Conservation (phyloP, 1,139 yeast species). For the Komagataea norvegica region DNA sequence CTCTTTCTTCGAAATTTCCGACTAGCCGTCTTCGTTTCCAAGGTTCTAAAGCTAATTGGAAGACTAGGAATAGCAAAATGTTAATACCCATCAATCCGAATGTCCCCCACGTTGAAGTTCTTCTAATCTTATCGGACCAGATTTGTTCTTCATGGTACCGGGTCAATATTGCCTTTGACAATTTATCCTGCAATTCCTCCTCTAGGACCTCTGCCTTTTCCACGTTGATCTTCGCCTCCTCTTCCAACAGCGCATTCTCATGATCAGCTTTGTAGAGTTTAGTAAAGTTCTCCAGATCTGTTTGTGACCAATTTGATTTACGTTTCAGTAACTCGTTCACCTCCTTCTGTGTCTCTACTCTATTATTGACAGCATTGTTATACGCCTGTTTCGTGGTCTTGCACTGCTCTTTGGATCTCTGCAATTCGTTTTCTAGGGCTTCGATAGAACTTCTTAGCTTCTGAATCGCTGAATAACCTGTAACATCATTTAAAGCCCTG, state of each 20-base stretch:
- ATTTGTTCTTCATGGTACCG: slow-evolving; percentile 96
- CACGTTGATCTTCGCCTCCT: slow-evolving; percentile 45
- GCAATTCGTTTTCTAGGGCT: slow-evolving; percentile 44
- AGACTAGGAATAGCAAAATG: slow-evolving; percentile 67
- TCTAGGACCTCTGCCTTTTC: slow-evolving; percentile 56
- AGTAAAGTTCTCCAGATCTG: slow-evolving; percentile 82
- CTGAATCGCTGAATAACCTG: slow-evolving; percentile 87
- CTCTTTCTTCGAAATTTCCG: slow-evolving; percentile 77
- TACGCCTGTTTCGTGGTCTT: slow-evolving; percentile 49
- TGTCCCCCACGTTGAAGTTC: slow-evolving; percentile 97
- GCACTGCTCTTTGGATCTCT: slow-evolving; percentile 45
- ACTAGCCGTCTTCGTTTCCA: slow-evolving; percentile 85
- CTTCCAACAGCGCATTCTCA: slow-evolving; percentile 59
- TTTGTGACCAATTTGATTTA: slow-evolving; percentile 73
- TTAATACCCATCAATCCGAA: slow-evolving; percentile 87
- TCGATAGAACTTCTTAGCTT: slow-evolving; percentile 60
- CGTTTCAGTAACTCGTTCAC: slow-evolving; percentile 85
- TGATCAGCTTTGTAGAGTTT: slow-evolving; percentile 78
- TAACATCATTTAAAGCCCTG: slow-evolving; percentile 76
- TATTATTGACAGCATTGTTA: slow-evolving; percentile 55
- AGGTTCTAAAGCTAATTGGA: slow-evolving; percentile 88
- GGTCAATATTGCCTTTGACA: slow-evolving; percentile 75
- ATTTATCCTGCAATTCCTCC: slow-evolving; percentile 63
- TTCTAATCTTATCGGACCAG: slow-evolving; percentile 94
- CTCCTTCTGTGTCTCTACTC: slow-evolving; percentile 76